Base-by-base conservation (phyloP, 106 monocot genomes). In the Dioscorea dumetorum region DNA sequence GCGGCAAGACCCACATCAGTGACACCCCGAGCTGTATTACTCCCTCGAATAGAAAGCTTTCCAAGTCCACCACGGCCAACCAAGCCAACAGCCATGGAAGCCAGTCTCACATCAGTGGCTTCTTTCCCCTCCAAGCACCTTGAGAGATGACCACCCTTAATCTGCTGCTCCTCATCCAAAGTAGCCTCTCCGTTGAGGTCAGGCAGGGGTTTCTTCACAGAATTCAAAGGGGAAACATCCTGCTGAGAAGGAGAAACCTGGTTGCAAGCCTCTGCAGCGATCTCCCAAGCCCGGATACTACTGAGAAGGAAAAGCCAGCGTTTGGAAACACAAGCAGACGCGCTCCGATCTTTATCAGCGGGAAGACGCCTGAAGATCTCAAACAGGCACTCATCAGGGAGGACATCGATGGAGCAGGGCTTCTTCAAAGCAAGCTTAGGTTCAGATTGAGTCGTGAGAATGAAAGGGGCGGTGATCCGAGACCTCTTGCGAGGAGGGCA, bases 331-430 rank as follows among this genome's bases (percentile, higher is more conserved):
- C 85, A 81, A 14, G 91, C 85, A 22, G 85, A 78, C 57, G 69
- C 61, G 70, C 85, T 80, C 56, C 87, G 73, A 64, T 85, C 88
- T 14, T 70, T 51, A 23, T 34, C 51, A 2, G 80, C 82, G 3
- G 75, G 70, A 12, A 95, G 70, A 12, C 88, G 76, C 4, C 94
- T 60, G 50, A 95, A 81, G 72, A 95, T 83, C 78, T 95, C 94
- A 51, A 81, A 95, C 60, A 95, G 88, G 73, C 87, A 91, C 67
- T 91, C 94, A 12, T 95, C 90, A 16, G 94, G 94, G 15, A 95
- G 85, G 17, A 66, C 19, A 59, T 90, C 90, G 16, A 95, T 80
- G 8, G 81, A 77, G 57, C 66, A 66, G 15, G 22, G 67, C 68
- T 67, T 70, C 48, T 56, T 54, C 14, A 70, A 61, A 19, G 54